Percentiles rank a stretch among this genome's conserved stretches.
These are phyloP conservation scores for Cladophialophora chaetospira DNA, from an alignment of 2,329 filamentous ascomycete species.

Conservation along the genomic window DNA sequence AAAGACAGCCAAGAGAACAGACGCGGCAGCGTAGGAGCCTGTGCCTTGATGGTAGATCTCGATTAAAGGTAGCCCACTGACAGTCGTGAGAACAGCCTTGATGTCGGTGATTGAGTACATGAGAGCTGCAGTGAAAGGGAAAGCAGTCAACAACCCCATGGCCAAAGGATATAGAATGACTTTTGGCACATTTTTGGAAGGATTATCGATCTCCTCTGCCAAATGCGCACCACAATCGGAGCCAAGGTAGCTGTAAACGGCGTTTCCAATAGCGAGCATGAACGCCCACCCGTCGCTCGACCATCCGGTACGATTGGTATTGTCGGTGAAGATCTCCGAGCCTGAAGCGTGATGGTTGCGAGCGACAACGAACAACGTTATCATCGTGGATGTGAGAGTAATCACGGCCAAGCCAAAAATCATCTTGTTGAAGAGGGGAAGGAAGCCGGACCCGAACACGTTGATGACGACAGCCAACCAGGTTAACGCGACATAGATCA, in stretches of 20 bases:
- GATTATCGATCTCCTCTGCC: background rate
- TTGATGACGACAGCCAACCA: constrained; percentile 10
- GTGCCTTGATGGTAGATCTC: constrained; percentile 54
- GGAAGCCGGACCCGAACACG: background rate
- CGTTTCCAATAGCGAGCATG: background rate
- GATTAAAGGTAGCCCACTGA: constrained; percentile 52
- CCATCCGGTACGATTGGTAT: background rate
- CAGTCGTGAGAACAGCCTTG: constrained; percentile 41
- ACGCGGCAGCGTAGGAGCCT: constrained; percentile 45
- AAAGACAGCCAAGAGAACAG: constrained; percentile 50
- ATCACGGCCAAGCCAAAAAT: background rate
- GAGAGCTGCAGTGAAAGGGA: constrained; percentile 32
- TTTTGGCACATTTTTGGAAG: background rate
- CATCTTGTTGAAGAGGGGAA: constrained; percentile 6
- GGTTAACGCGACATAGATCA: constrained; percentile 1
- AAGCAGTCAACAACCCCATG: constrained; percentile 22
- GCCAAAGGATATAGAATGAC: background rate
- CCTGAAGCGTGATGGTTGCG: background rate
- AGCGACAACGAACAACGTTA: background rate
- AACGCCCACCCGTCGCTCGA: background rate
- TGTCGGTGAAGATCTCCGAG: background rate
- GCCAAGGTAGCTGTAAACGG: background rate
- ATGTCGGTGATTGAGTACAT: constrained; percentile 48
- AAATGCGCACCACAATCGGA: background rate
- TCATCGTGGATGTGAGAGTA: background rate